These are phyloP conservation scores for Dryas integrifolia DNA, from an alignment of 331 rosid genomes.

Conservation along the genomic window DNA sequence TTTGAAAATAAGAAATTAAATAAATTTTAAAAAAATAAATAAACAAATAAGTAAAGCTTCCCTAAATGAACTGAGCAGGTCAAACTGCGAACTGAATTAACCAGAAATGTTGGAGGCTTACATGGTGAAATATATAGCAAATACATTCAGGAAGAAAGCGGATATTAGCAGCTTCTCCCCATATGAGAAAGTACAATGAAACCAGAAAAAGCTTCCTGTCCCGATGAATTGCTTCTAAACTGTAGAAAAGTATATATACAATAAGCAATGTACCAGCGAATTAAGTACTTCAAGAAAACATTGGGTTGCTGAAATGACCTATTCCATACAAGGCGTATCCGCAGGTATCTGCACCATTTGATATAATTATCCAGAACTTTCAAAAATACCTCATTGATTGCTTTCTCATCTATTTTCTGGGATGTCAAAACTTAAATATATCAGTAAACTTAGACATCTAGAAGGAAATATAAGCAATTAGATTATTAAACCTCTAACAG, in stretches of 20 bases:
- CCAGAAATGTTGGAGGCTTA: slow-evolving; percentile 43
- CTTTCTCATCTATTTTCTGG: slow-evolving; percentile 88
- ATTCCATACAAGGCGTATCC: slow-evolving; percentile 77
- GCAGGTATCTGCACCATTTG: slow-evolving; percentile 88
- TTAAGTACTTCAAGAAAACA: slow-evolving; percentile 25
- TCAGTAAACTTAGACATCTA: slow-evolving; percentile 16
- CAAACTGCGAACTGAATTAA: background rate
- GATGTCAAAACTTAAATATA: slow-evolving; percentile 11
- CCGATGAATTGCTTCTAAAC: slow-evolving; percentile 83
- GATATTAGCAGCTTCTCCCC: slow-evolving; percentile 99
- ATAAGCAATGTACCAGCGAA: slow-evolving; percentile 30
- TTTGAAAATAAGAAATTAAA: background rate
- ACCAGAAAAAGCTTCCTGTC: slow-evolving; percentile 80
- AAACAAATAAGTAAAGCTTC: background rate
- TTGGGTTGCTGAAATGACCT: slow-evolving; percentile 52
- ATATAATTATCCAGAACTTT: slow-evolving; percentile 90
- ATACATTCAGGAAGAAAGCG: slow-evolving; percentile 98
- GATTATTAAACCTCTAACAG: slow-evolving; percentile 7
- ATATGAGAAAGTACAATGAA: slow-evolving; percentile 84
- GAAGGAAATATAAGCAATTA: background rate
- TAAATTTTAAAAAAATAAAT: background rate
- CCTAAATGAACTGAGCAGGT: background rate
- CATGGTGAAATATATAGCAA: slow-evolving; percentile 92
- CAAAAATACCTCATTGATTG: slow-evolving; percentile 73
- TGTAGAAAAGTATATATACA: slow-evolving; percentile 37